Evolutionary conservation across 2,329 filamentous ascomycete genomes (phyloP), one percentile per base, ranked within the genome.

Genomic region (Colletotrichum liaoningense): DNA sequence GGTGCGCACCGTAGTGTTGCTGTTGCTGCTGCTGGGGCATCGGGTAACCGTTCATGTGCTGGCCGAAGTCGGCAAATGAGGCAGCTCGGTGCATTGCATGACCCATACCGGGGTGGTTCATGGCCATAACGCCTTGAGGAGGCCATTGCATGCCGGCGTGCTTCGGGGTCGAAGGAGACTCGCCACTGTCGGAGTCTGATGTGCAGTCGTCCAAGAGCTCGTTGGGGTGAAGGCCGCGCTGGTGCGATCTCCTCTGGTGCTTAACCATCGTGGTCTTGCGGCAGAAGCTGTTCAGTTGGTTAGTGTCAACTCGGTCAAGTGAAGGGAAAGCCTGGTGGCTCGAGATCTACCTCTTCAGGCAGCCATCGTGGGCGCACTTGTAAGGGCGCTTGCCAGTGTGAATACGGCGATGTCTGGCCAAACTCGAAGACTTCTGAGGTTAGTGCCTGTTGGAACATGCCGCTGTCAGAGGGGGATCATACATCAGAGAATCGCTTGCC

Each of bases 221-320:
- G 67, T 88, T 87, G 54, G 87, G 85, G 76, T 90, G 86, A 76
- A 89, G 82, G 49, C 90, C 87, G 75, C 89, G 87, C 77, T 91
- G 89, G 78, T 92, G 90, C 1, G 89, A 90, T 30, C 89, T 85
- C 65, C 90, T 85, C 79, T 92, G 89, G 79, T 92, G 90, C 82
- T 92, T 92, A 67, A 92, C 89, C 90, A 92, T 91, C 68, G 91
- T 93, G 5, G 91, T 93, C 81, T 93, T 93, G 67, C 92, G 87
- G 81, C 92, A 93, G 80, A 93, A 93, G 80, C 92, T 93, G 76
- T 12, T 76, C 71, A 38, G 19, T 30, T 64, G 63, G 75, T 77
- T 76, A 78, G 76, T 75, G 59, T 71, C 72, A 63, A 30, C 8
- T 33, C 38, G 35, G 28, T 24, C 6, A 14, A 16, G n/a, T 3